phyloP scores from a whole-genome alignment of 805 yeast genomes.

The Wickerhamomyces sydowiorum region DNA sequence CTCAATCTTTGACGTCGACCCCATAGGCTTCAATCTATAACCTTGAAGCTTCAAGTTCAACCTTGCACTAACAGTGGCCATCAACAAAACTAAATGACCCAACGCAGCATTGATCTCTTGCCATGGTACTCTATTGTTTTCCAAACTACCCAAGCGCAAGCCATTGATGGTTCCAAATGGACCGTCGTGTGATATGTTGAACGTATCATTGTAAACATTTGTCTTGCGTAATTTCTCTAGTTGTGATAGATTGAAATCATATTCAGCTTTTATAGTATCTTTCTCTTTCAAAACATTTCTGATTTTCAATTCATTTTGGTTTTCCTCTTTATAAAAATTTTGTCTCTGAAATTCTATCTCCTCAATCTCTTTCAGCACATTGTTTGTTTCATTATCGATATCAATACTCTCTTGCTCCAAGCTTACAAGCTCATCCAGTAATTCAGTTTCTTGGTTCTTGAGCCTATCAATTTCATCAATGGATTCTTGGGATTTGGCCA shows the following conservation, averaged over 20 bases:
- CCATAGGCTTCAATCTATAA: constrained; percentile 73
- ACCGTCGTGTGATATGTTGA: constrained; percentile 79
- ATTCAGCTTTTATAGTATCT: constrained; percentile 56
- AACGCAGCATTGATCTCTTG: constrained; percentile 87
- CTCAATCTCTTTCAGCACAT: constrained; percentile 42
- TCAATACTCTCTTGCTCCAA: constrained; percentile 35
- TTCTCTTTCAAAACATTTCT: constrained; percentile 45
- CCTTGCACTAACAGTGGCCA: constrained; percentile 57
- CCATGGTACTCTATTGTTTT: constrained; percentile 68
- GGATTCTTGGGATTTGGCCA: constrained; percentile 18
- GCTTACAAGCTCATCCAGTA: constrained; percentile 39
- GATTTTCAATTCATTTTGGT: constrained; percentile 50
- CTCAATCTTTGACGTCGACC: constrained; percentile 75
- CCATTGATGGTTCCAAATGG: constrained; percentile 86
- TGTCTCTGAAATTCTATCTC: constrained; percentile 42
- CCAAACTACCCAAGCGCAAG: constrained; percentile 67
- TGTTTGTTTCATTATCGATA: constrained; percentile 17
- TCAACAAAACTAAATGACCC: constrained; percentile 72
- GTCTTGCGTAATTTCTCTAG: constrained; percentile 66
- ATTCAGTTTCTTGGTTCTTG: constrained; percentile 36
- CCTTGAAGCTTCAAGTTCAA: constrained; percentile 49
- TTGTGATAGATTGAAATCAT: constrained; percentile 56
- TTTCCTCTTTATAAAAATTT: constrained; percentile 42
- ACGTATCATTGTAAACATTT: constrained; percentile 80
- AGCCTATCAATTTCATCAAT: constrained; percentile 16